Evolutionary conservation across 1,284 basidiomycete genomes (phyloP), one percentile per base, ranked within the genome.

Genomic region (Tilletiaria anomala): DNA sequence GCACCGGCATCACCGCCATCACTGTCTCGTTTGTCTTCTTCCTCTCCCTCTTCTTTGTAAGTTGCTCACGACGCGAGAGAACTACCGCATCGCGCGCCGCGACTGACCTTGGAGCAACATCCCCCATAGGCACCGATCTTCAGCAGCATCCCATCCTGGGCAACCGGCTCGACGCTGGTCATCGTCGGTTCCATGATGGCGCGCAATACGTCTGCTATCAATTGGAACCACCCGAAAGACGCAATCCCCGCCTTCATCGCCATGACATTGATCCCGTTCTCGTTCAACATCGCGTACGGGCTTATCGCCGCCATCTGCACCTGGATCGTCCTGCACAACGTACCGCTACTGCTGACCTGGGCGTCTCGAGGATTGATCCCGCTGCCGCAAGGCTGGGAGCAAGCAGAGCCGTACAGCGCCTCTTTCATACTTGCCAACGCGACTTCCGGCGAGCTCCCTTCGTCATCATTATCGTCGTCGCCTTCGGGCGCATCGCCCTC

Each of bases 121-220:
- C n/a, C n/a, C n/a, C n/a, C n/a, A n/a, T n/a, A n/a, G n/a, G n/a
- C 84, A 10, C 85, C 85, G 3, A 82, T 89, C 59, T 87, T 89
- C 53, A 81, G 83, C 14, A 82, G 79, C 15, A 83, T 89, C 49
- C 85, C 85, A 0, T 58, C 78, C 0, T 89, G 84, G 82, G 84
- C 85, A 1, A 89, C 85, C 0, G 85, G 85, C 5, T 80, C 83
- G 45, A 83, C 84, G 4, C 72, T 89, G 36, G 76, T 85, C 47
- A 81, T 89, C 47, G 84, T 87, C 29, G 85, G 85, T 18, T 82
- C 80, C 19, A 72, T 88, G 63, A 89, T 89, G 85, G 83, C 85
- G 61, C 75, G 79, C 58, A 87, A 84, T 60, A 80, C 83, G 11
- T 75, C 78, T 31, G 79, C 83, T 44, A 81, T 89, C 69, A 88